Base-by-base conservation (phyloP, 768 basidiomycete species). In the Trametes cingulata region DNA sequence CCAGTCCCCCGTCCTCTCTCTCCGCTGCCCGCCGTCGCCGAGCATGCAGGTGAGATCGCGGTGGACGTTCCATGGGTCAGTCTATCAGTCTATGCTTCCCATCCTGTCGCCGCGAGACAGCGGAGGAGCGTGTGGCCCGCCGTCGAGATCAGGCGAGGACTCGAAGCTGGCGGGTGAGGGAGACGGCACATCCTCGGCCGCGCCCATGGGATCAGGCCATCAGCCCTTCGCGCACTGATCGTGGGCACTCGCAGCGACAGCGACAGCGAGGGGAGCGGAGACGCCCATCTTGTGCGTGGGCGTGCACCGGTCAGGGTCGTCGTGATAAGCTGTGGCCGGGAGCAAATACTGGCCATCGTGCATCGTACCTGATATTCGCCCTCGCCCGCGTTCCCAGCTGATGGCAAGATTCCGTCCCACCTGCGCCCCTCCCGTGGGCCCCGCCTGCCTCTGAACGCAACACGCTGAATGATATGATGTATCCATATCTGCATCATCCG, bases 311-410 rank as follows among this genome's bases (percentile, higher is more conserved):
- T 62, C 65, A 65, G 61, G 61, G 65, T 65, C 65, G 61, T 45
- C 41, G 54, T 62, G 65, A 65, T 65, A 60, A 65, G 64, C 61
- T 62, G 61, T 65, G 65, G 60, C 53, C 58, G 56, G 51, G 52
- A 58, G 61, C 48, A 62, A 62, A n/a, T n/a, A n/a, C n/a, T n/a
- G n/a, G n/a, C 50, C 56, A 17, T 29, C 45, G 43, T 54, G n/a
- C n/a, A 58, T 58, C 56, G 61, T 63, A 54, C 57, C 61, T 63
- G 61, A 55, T 45, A 39, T 52, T 40, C 50, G 20, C 49, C 25
- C 50, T 10, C 29, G 29, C 29, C 29, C 29, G 4, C 29, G 29
- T 33, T 37, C 25, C 45, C 42, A 33, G 37, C 39, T 61, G 59
- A 54, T 61, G 19, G 24, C 52, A 6, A 42, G 52, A 59, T 59